Conservation (phyloP, 208 protist species). For the Acanthamoeba quina region DNA sequence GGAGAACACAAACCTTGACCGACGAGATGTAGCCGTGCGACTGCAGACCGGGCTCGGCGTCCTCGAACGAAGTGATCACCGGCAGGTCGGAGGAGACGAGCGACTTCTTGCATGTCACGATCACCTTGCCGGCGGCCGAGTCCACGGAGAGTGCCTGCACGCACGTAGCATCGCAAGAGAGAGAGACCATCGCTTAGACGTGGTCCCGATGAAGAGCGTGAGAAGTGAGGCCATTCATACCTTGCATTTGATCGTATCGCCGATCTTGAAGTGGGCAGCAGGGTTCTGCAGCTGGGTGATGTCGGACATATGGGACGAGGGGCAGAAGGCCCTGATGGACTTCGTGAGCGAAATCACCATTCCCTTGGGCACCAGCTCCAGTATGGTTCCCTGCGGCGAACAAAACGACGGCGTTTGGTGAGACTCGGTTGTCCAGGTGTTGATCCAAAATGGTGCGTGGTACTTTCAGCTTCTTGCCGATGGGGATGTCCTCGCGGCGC, state of each 20-base stretch:
- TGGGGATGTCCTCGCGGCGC: conserved; percentile 42
- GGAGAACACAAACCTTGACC: neutral
- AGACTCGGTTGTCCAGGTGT: neutral
- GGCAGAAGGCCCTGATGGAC: conserved; percentile 47
- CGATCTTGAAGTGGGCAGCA: conserved; percentile 40
- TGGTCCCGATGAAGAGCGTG: too few species aligned
- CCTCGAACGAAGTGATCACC: conserved; percentile 60
- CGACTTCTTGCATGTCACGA: conserved; percentile 64
- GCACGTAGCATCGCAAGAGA: neutral
- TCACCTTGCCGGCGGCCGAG: neutral
- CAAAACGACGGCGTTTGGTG: neutral
- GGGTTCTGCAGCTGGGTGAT: conserved; percentile 51
- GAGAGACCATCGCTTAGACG: neutral
- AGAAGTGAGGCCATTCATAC: neutral
- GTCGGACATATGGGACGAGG: conserved; percentile 31
- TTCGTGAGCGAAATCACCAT: conserved; percentile 14
- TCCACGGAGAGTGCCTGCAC: conserved; percentile 12
- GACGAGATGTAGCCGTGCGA: conserved; percentile 66
- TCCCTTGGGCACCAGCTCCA: conserved; percentile 6
- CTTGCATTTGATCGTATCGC: conserved; percentile 49
- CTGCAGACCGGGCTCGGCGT: conserved; percentile 37
- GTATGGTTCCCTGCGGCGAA: neutral
- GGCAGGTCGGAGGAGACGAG: conserved; percentile 65
- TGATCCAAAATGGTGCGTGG: too few species aligned
- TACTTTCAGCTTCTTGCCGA: conserved; percentile 59